These are phyloP conservation scores for Coemansia sp. DNA, from an alignment of 192 early-diverging fungal genomes.

Conservation along the genomic window DNA sequence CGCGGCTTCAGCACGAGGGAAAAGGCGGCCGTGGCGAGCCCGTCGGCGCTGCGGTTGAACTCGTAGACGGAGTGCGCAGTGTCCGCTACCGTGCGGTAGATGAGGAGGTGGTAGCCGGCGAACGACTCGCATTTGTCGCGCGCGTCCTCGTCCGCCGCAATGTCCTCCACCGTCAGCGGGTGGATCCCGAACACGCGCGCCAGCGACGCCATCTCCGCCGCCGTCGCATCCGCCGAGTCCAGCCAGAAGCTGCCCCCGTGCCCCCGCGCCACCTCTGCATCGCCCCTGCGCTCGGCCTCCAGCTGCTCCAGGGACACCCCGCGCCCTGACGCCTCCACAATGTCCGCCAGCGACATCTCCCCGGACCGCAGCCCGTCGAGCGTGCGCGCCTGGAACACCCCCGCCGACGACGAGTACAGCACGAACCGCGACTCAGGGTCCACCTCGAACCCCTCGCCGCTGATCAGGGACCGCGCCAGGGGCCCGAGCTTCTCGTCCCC, in stretches of 20 bases:
- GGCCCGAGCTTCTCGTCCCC: conserved; percentile 9
- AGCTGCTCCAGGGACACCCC: conserved; percentile 30
- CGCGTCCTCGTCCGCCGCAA: conserved; percentile 77
- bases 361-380: conserved; percentile 35
- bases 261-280: not conserved
- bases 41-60: conserved; percentile 57
- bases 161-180: conserved; percentile 88
- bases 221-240: conserved; percentile 64
- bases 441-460: conserved; percentile 12
- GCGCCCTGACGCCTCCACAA: conserved; percentile 35
- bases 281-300: conserved; percentile 7
- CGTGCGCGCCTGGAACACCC: conserved; percentile 31
- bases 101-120: conserved; percentile 83
- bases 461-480: conserved; percentile 30
- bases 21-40: conserved; percentile 62
- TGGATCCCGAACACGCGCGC: conserved; percentile 72
- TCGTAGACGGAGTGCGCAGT: conserved; percentile 47
- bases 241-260: conserved; percentile 67
- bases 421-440: conserved; percentile 24
- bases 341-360: conserved; percentile 39
- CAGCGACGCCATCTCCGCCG: conserved; percentile 62
- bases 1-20: conserved; percentile 39
- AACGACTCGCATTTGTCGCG: conserved; percentile 93
- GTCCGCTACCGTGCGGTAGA: conserved; percentile 74
- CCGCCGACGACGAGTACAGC: conserved; percentile 44